These are phyloP conservation scores for Lophium mytilinum DNA, from an alignment of 495 filamentous ascomycete genomes.

Conservation along the genomic window DNA sequence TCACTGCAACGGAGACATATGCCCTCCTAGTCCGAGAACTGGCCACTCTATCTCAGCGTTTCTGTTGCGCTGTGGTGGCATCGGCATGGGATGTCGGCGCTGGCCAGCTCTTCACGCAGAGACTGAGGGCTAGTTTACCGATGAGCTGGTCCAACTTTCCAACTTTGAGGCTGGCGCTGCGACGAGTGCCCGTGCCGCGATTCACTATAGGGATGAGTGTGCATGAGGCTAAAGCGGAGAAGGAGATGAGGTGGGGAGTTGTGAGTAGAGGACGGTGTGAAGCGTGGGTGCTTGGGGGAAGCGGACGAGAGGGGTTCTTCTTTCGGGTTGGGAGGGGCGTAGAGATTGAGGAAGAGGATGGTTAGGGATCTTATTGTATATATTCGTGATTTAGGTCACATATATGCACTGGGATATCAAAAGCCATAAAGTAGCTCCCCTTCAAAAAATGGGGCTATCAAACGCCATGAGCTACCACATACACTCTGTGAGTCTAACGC, in stretches of 20 bases:
- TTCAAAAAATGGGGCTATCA: too few relatives aligned
- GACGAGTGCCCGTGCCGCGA: constrained; percentile 38
- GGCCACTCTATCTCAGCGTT: background rate
- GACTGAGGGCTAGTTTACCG: constrained; percentile 31
- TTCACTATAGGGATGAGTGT: constrained; percentile 50
- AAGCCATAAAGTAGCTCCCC: too few relatives aligned
- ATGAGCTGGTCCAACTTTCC: constrained; percentile 43
- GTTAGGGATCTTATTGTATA: background rate
- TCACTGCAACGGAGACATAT: constrained; percentile 31
- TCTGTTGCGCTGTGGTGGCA: constrained; percentile 6
- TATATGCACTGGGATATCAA: too few relatives aligned
- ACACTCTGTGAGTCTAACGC: too few relatives aligned
- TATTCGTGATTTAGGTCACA: background rate
- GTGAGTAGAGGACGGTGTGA: constrained; percentile 32
- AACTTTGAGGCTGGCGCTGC: constrained; percentile 40
- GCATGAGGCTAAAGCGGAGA: constrained; percentile 48
- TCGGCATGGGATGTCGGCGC: background rate
- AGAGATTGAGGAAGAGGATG: background rate
- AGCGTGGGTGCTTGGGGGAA: constrained; percentile 11
- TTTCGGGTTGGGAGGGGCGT: constrained; percentile 9
- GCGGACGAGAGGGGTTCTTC: constrained; percentile 6
- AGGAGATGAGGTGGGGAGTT: constrained; percentile 37
- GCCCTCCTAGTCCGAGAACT: constrained; percentile 5
- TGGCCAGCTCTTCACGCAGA: background rate
- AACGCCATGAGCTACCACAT: too few relatives aligned